Conservation (phyloP, 495 filamentous ascomycete genomes). For the Beverwykella pulmonaria region DNA sequence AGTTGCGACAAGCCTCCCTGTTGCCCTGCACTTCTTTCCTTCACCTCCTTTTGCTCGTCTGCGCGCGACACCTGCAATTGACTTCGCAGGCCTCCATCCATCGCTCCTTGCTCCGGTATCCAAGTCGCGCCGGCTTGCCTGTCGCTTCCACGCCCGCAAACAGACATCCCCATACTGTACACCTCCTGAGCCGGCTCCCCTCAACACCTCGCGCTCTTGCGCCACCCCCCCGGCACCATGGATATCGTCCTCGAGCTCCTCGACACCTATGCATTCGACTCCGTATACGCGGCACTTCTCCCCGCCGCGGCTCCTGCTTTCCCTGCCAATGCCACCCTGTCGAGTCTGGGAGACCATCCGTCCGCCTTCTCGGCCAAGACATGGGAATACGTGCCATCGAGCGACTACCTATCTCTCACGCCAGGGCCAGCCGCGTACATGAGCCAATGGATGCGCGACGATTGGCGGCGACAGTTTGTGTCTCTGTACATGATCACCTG, state of each 20-base stretch:
- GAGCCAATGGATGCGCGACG: conserved; percentile 79
- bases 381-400: conserved; percentile 72
- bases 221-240: conserved; percentile 57
- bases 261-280: conserved; percentile 84
- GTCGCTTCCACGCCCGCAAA: neutral
- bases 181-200: neutral
- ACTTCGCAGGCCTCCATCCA: neutral
- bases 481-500: conserved; percentile 84
- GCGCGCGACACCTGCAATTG: neutral
- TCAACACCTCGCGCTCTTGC: neutral
- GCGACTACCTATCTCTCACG: conserved; percentile 65
- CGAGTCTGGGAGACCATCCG: neutral
- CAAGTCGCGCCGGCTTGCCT: neutral
- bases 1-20: neutral
- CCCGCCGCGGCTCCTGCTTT: conserved; percentile 50
- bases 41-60: neutral
- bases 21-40: neutral
- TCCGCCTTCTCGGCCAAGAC: conserved; percentile 35
- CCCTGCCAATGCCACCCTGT: conserved; percentile 31
- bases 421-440: conserved; percentile 79
- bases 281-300: conserved; percentile 64
- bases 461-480: conserved; percentile 73
- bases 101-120: neutral
- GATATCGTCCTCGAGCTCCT: conserved; percentile 85
- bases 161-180: neutral